Evolutionary conservation across 208 protist species (phyloP).

Genomic region (Ichthyophonus hoferi): DNA sequence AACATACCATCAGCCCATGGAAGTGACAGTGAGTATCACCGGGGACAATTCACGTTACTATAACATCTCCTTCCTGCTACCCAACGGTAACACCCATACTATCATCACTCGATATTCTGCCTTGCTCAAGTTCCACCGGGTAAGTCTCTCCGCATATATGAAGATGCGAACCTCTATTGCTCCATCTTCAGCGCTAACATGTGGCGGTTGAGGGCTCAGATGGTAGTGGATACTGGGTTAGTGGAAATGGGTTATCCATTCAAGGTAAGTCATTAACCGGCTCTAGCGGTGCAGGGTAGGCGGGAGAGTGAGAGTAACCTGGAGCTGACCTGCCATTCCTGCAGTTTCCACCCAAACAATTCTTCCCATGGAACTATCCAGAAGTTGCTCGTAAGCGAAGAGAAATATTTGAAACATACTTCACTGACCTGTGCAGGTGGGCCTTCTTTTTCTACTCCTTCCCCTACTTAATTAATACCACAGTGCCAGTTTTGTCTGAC

Average conservation of each 20-base stretch:
- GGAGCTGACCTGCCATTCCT: not conserved
- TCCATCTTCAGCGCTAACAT: too few relatives aligned
- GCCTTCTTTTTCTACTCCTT: too few relatives aligned
- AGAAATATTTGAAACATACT: not conserved
- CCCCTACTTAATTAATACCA: too few relatives aligned
- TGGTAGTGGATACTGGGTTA: not conserved
- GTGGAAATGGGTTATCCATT: not conserved
- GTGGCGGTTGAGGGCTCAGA: too few relatives aligned
- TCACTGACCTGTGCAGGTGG: not conserved
- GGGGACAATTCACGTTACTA: not conserved
- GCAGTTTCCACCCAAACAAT: not conserved
- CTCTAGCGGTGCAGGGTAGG: too few relatives aligned
- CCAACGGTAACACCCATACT: constrained; percentile 16
- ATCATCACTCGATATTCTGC: constrained; percentile 26
- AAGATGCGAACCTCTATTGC: too few relatives aligned
- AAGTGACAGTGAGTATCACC: not conserved
- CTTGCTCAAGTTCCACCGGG: not conserved
- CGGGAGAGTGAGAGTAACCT: not conserved
- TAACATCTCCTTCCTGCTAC: not conserved
- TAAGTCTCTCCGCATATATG: too few relatives aligned
- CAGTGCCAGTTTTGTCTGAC: too few relatives aligned
- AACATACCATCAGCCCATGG: not conserved
- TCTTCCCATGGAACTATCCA: not conserved
- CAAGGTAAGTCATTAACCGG: not conserved
- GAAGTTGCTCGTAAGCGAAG: not conserved